A percentile compares a stretch with the other conserved stretches of the same genome.
These are phyloP conservation scores for Alternaria dauci DNA, from an alignment of 2,329 filamentous ascomycete genomes.

Conservation along the genomic window DNA sequence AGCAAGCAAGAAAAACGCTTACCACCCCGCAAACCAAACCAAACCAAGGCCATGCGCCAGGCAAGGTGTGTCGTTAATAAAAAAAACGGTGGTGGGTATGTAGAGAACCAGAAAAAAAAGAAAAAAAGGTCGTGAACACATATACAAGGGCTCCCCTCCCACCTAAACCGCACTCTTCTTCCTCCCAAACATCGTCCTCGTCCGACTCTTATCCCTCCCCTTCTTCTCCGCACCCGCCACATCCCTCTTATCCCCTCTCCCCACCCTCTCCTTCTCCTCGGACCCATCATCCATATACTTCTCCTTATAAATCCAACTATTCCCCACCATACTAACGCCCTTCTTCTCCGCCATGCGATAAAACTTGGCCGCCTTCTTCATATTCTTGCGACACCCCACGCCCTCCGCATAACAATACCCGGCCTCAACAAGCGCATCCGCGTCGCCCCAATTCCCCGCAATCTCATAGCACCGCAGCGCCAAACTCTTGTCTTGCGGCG, in stretches of 20 bases:
- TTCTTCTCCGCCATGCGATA: constrained; percentile 91
- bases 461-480: constrained; percentile 96
- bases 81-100: neutral
- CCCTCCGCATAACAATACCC: constrained; percentile 97
- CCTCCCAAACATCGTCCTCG: constrained; percentile 75
- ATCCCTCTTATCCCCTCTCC: constrained; percentile 45
- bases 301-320: constrained; percentile 98
- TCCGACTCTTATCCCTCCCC: constrained; percentile 76
- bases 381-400: constrained; percentile 91
- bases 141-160: constrained; percentile 32
- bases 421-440: constrained; percentile 90
- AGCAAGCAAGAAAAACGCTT: neutral
- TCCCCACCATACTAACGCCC: constrained; percentile 97
- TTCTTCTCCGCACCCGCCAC: constrained; percentile 62
- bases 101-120: constrained; percentile 20
- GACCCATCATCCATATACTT: constrained; percentile 76
- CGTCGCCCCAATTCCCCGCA: constrained; percentile 93
- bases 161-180: constrained; percentile 58
- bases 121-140: constrained; percentile 45
- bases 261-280: constrained; percentile 52
- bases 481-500: constrained; percentile 87
- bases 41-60: neutral
- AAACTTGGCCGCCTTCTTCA: constrained; percentile 91
- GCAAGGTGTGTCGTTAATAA: neutral
- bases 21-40: too few relatives aligned